Base-by-base conservation (phyloP, 805 yeast species). In the Candida railenensis region DNA sequence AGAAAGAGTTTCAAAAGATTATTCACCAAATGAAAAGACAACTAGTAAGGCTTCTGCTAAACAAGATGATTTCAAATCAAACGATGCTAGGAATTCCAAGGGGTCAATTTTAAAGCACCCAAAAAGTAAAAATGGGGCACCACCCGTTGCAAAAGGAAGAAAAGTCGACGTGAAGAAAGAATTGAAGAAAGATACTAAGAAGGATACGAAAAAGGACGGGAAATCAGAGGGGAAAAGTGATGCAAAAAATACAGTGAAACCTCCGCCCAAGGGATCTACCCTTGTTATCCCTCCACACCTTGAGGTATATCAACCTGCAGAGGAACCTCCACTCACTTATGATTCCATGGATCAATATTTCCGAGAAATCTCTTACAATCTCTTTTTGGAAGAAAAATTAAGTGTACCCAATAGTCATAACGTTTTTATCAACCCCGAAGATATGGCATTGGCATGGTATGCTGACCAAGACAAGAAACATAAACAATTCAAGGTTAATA, bases 361-460 rank as follows among this genome's bases (percentile, higher is more conserved):
- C 57, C 66, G 75, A 50, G 83, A 81, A 51, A 77, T 82, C 69
- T 76, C 85, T 45, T 77, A 77, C 61, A 82, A 82, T 44, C 59
- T 85, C 46, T 83, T 81, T 48, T 66, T 82, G 37, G 91, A 85
- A 57, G 87, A 85, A 53, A 73, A 77, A 44, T 50, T 63, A 34
- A 54, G 58, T 37, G 57, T 63, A 39, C 48, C 57, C 7, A 63
- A 71, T 21, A 61, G 60, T 34, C 70, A 73, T 7, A 73, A 79
- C 42, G 62, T 74, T 34, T 51, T 59, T 21, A 56, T 71, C 19
- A 58, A 62, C 3, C 48, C 64, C 0, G 66, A 74, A 0, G 77
- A 78, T 44, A 74, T 81, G 52, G 63, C 70, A 7, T 66, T 83
- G 38, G 77, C 76, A 46, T 82, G 85, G 84, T 71, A 56, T 49